phyloP scores from a whole-genome alignment of 1,139 yeast species.

The Suhomyces anneliseae region DNA sequence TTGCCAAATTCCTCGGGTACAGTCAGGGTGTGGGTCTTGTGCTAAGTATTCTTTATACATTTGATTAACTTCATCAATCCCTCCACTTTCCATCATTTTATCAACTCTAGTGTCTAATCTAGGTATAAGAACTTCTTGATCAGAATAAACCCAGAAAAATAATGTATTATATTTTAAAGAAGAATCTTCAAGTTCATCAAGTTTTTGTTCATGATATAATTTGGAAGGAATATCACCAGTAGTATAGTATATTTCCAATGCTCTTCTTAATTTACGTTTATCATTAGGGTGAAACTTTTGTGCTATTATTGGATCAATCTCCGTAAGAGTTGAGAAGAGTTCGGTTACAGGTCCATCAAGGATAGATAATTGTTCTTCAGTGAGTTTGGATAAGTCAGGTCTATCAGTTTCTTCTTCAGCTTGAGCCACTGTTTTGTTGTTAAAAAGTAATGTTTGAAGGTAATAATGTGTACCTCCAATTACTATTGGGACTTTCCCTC shows the following conservation, averaged over 20 bases:
- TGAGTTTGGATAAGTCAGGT: slow-evolving; percentile 19
- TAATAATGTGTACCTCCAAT: slow-evolving; percentile 98
- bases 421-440: slow-evolving; percentile 53
- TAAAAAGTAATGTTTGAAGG: slow-evolving; percentile 72
- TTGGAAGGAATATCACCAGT: slow-evolving; percentile 73
- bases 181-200: slow-evolving; percentile 43
- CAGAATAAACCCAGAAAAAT: slow-evolving; percentile 82
- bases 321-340: slow-evolving; percentile 48
- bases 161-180: slow-evolving; percentile 65
- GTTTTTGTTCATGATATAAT: slow-evolving; percentile 61
- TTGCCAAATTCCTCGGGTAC: slow-evolving; percentile 85
- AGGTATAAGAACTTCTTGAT: slow-evolving; percentile 54
- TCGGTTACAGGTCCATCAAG: slow-evolving; percentile 57
- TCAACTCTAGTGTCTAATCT: slow-evolving; percentile 82
- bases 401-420: slow-evolving; percentile 15
- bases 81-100: slow-evolving; percentile 71
- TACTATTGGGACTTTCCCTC: slow-evolving; percentile 79
- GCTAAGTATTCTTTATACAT: slow-evolving; percentile 47
- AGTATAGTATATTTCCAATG: slow-evolving; percentile 72
- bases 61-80: slow-evolving; percentile 63
- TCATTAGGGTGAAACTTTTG: slow-evolving; percentile 92
- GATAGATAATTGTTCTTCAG: slow-evolving; percentile 43
- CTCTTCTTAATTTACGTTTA: slow-evolving; percentile 70
- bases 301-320: slow-evolving; percentile 71
- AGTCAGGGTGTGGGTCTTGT: slow-evolving; percentile 40